Conservation (phyloP, 129 eudicot species). For the Centrapalus pauciflorus region DNA sequence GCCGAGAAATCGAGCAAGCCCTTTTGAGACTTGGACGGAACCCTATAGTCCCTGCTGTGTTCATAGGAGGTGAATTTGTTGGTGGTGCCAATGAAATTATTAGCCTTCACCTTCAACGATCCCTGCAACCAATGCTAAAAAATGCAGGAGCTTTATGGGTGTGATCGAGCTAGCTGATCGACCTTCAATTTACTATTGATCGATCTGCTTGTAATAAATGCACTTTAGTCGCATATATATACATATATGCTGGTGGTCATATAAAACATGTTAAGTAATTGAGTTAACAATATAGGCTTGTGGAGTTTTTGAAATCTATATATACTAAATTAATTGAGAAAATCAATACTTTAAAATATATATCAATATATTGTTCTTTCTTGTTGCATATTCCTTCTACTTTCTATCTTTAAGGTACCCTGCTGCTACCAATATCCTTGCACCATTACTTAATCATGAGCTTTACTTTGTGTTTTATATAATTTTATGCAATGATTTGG, state of each 20-base stretch:
- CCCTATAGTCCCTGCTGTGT: constrained; percentile 78
- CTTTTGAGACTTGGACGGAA: constrained; percentile 45
- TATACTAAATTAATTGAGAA: not conserved
- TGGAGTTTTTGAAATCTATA: constrained; percentile 13
- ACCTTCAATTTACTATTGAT: too few species aligned
- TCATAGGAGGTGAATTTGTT: constrained; percentile 66
- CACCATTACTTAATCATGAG: too few species aligned
- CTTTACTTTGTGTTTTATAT: too few species aligned
- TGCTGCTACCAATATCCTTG: too few species aligned
- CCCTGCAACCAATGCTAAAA: constrained; percentile 54
- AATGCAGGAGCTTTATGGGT: constrained; percentile 78
- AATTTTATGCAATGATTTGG: too few species aligned
- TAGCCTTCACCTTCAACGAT: constrained; percentile 57
- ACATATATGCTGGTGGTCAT: constrained; percentile 3
- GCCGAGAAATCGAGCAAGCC: constrained; percentile 64
- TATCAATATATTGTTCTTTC: not conserved
- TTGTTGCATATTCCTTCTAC: not conserved
- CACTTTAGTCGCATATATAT: constrained; percentile 14
- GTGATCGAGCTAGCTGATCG: constrained; percentile 20
- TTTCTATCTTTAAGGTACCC: too few species aligned
- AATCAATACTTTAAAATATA: not conserved
- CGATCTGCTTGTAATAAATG: constrained; percentile 12
- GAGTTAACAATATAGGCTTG: constrained; percentile 18
- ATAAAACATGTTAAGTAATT: constrained; percentile 6
- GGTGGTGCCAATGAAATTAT: constrained; percentile 78